Base-by-base conservation (phyloP, 2,329 filamentous ascomycete genomes). In the Davidsoniella eucalypti region DNA sequence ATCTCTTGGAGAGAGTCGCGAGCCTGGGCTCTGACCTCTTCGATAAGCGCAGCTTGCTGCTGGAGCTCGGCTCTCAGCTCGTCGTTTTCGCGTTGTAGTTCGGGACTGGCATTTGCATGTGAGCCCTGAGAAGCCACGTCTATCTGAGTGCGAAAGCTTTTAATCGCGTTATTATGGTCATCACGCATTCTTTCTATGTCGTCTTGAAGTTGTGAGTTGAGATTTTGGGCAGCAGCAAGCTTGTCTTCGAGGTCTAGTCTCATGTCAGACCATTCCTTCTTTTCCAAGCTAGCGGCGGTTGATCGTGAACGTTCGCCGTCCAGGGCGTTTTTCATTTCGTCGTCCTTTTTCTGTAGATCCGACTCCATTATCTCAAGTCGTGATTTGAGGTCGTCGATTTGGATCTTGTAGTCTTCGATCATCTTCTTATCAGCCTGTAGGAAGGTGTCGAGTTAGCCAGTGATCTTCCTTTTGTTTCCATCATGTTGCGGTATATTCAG, bases 1-100 rank as follows among this genome's bases (percentile, higher is more conserved):
- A 96, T 98, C 64, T 98, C 92, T 54, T 77, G 73, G 41, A 98
- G 66, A 61, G 90, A 94, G 46, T 80, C 75, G 51, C 85, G 80
- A 0, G 88, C 87, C 65, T 95, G 86, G 50, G 75, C 77, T 21
- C 85, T 79, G 29, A 95, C 92, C 59, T 94, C 84, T 54, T 93
- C 83, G 0, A 87, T 94, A 2, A 92, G 75, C 52, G 82, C 75
- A 57, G 87, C 81, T 62, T 96, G 90, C 55, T 88, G 74, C 48
- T 70, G 67, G 18, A 90, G 65, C 26, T 82, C 74, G 36, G 65
- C 63, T 55, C 82, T 77, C 18, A 88, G 66, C 41, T 77, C 75
- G 51, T 81, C 73, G 58, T 95, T 84, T 59, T 86, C 81, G 43
- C 69, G 70, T 59, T 78, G 73, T 53, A 82, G 66, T 44, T 82